A percentile compares a stretch with the other conserved stretches of the same genome.
Conservation (phyloP, 768 basidiomycete species). For the Hortiboletus campestris region DNA sequence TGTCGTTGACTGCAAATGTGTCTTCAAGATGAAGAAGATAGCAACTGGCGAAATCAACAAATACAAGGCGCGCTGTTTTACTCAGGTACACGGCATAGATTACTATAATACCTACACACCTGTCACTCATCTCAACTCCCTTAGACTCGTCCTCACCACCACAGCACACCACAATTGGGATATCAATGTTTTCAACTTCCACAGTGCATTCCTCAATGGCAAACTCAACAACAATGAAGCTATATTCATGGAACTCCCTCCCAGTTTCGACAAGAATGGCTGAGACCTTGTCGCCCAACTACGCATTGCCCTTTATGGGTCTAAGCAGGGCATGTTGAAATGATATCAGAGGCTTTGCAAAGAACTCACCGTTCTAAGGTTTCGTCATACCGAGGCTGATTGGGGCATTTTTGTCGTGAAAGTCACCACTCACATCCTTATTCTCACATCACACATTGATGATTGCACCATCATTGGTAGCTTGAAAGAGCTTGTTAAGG, state of each 20-base stretch:
- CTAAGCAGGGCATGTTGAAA: conserved; percentile 6
- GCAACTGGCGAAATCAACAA: conserved; percentile 30
- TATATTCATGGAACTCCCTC: conserved; percentile 45
- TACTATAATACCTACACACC: background rate
- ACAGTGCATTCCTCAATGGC: background rate
- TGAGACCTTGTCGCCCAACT: conserved; percentile 13
- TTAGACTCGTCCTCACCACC: background rate
- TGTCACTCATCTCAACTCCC: background rate
- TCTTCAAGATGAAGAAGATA: conserved; percentile 42
- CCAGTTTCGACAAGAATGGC: conserved; percentile 17
- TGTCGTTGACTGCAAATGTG: conserved; percentile 34
- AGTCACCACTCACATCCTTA: background rate
- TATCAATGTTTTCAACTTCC: background rate
- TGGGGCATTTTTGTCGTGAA: conserved; percentile 1
- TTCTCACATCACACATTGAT: conserved; percentile 1
- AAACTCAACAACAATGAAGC: conserved; percentile 14
- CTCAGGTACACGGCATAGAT: background rate
- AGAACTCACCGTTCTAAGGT: background rate
- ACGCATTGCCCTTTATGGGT: background rate
- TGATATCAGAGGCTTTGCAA: conserved; percentile 1
- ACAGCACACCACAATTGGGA: background rate
- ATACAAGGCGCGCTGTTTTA: background rate
- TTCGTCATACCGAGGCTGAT: background rate
- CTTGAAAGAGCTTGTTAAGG: background rate
- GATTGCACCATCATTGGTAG: conserved; percentile 3